Evolutionary conservation across 371 early-diverging fungal species (phyloP).

Genomic region (Parasitella parasitica): DNA sequence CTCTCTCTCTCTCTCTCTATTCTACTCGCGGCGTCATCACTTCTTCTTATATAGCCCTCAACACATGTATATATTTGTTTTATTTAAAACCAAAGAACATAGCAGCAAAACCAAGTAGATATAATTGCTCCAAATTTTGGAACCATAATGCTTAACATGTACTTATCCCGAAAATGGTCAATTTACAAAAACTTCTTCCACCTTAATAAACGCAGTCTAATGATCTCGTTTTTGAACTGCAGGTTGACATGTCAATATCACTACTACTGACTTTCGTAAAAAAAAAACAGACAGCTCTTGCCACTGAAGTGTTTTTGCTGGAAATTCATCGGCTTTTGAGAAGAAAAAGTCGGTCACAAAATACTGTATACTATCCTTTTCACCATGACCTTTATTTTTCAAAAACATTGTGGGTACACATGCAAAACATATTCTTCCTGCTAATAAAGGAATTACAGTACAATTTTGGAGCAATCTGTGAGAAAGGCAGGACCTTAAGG

Average conservation of each 20-base stretch:
- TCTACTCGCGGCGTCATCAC: slow-evolving; percentile 5
- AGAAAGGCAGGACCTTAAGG: too few relatives aligned
- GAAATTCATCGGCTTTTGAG: too few relatives aligned
- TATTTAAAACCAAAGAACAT: not conserved
- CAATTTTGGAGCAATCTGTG: too few relatives aligned
- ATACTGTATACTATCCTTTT: too few relatives aligned
- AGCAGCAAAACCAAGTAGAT: slow-evolving; percentile 10
- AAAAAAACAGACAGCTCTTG: slow-evolving; percentile 1
- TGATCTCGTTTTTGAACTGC: slow-evolving; percentile 11
- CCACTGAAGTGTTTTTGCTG: slow-evolving; percentile 10
- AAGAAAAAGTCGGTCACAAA: too few relatives aligned
- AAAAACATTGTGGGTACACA: too few relatives aligned
- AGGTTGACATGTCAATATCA: not conserved
- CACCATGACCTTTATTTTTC: too few relatives aligned
- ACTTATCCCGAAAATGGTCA: slow-evolving; percentile 3
- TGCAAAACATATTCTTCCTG: too few relatives aligned
- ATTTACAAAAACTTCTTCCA: slow-evolving; percentile 8
- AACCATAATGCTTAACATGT: slow-evolving; percentile 7
- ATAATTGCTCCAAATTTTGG: slow-evolving; percentile 7
- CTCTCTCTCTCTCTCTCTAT: slow-evolving; percentile 5
- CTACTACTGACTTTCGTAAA: slow-evolving; percentile 8
- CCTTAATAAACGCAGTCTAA: slow-evolving; percentile 12
- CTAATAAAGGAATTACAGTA: too few relatives aligned
- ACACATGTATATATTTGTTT: slow-evolving; percentile 7
- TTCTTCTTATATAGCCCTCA: slow-evolving; percentile 7